These are phyloP conservation scores for Inga oerstediana DNA, from an alignment of 306 rosid genomes.

Conservation along the genomic window DNA sequence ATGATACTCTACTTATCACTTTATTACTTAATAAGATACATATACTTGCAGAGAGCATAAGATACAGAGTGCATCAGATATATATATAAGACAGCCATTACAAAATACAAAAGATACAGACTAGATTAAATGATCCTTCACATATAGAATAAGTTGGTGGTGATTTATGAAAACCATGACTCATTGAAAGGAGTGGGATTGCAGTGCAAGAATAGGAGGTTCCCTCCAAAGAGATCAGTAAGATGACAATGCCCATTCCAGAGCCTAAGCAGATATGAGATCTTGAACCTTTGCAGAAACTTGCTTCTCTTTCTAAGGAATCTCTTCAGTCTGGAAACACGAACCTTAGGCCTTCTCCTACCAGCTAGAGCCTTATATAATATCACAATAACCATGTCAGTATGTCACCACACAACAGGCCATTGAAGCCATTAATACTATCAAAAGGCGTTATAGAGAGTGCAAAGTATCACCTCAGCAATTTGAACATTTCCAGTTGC, in stretches of 20 bases:
- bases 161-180: constrained; percentile 20
- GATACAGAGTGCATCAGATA: too few relatives aligned
- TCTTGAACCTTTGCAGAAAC: constrained; percentile 25
- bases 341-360: constrained; percentile 48
- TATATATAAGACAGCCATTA: not conserved
- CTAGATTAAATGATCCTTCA: not conserved
- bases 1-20: too few relatives aligned
- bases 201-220: constrained; percentile 45
- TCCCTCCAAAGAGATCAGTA: constrained; percentile 53
- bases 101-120: not conserved
- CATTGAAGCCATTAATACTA: not conserved
- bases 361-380: constrained; percentile 51
- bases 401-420: not conserved
- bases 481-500: constrained; percentile 74
- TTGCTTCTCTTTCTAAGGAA: constrained; percentile 38
- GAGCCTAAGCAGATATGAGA: constrained; percentile 44
- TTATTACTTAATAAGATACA: too few relatives aligned
- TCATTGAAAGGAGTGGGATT: constrained; percentile 42
- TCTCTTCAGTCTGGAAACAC: constrained; percentile 35
- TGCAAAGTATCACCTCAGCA: constrained; percentile 67
- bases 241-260: constrained; percentile 51
- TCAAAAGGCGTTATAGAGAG: not conserved
- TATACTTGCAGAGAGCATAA: too few relatives aligned
- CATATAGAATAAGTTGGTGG: constrained; percentile 17
- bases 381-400: constrained; percentile 23